Conservation (phyloP, 2,329 filamentous ascomycete species). For the Neonectria neomacrospora region DNA sequence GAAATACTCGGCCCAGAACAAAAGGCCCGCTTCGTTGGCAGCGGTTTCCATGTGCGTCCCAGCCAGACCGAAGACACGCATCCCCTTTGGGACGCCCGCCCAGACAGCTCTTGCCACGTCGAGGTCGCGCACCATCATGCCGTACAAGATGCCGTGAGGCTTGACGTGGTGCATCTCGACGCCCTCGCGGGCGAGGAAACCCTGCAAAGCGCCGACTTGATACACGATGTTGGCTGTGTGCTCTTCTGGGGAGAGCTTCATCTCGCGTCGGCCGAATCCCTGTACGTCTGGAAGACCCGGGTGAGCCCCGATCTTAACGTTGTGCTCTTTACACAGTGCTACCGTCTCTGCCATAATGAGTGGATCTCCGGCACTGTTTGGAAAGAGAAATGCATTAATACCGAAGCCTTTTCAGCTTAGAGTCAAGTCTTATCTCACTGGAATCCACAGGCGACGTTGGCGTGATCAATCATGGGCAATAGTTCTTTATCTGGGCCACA, state of each 20-base stretch:
- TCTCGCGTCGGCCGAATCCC: slow-evolving; percentile 36
- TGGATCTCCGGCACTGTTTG: slow-evolving; percentile 29
- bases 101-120: slow-evolving; percentile 42
- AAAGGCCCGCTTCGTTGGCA: slow-evolving; percentile 37
- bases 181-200: slow-evolving; percentile 30
- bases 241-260: slow-evolving; percentile 30
- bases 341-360: slow-evolving; percentile 34
- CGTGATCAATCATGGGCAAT: slow-evolving; percentile 68
- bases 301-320: slow-evolving; percentile 32
- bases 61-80: slow-evolving; percentile 42
- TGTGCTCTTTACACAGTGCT: slow-evolving; percentile 29
- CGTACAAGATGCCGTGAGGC: slow-evolving; percentile 44
- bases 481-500: slow-evolving; percentile 68
- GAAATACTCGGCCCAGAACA: slow-evolving; percentile 44
- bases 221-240: slow-evolving; percentile 34
- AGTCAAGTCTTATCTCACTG: slow-evolving; percentile 48
- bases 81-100: slow-evolving; percentile 38
- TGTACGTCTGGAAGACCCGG: slow-evolving; percentile 33
- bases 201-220: slow-evolving; percentile 31
- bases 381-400: background rate
- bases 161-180: slow-evolving; percentile 35
- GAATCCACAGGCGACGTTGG: slow-evolving; percentile 69
- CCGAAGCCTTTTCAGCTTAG: too few relatives aligned
- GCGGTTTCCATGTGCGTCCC: slow-evolving; percentile 44
- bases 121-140: slow-evolving; percentile 43